These are phyloP conservation scores for Entomortierella parvispora DNA, from an alignment of 192 early-diverging fungal species.

Conservation along the genomic window DNA sequence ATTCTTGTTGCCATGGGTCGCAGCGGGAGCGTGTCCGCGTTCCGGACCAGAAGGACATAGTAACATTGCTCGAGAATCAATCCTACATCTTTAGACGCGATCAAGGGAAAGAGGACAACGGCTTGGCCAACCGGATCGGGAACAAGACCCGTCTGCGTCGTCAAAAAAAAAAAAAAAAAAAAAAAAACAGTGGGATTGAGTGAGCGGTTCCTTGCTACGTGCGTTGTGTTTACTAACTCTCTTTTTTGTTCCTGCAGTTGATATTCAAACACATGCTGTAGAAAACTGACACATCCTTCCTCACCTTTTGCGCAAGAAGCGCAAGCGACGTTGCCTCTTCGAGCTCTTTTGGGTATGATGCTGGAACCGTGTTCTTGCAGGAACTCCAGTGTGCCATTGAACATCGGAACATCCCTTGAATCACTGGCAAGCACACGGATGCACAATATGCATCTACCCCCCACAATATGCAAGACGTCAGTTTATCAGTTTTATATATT, in stretches of 20 bases:
- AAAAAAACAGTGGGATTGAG: not conserved
- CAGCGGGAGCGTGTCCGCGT: conserved; percentile 19
- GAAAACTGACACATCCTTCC: not conserved
- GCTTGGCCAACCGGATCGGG: conserved; percentile 39
- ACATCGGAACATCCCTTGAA: conserved; percentile 42
- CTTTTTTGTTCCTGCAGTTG: not conserved
- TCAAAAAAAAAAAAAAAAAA: not conserved
- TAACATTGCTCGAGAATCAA: conserved; percentile 43
- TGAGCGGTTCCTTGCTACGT: not conserved
- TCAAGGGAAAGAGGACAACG: conserved; percentile 29
- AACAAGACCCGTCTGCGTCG: conserved; percentile 37
- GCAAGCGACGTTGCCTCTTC: conserved; percentile 35
- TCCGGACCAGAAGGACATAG: conserved; percentile 34
- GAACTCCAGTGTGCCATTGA: conserved; percentile 40
- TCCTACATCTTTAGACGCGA: conserved; percentile 31
- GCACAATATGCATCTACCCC: conserved; percentile 14
- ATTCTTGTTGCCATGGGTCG: not conserved
- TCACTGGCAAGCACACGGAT: conserved; percentile 28
- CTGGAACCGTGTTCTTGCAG: conserved; percentile 30
- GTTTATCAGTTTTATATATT: too few relatives aligned
- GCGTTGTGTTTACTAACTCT: not conserved
- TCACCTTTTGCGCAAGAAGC: conserved; percentile 39
- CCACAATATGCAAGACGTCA: not conserved
- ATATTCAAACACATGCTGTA: not conserved
- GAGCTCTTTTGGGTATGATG: conserved; percentile 42